Evolutionary conservation across 1,139 yeast genomes (phyloP), one percentile per base, ranked within the genome.

Genomic region (Yamadazyma pseudoaaseri): DNA sequence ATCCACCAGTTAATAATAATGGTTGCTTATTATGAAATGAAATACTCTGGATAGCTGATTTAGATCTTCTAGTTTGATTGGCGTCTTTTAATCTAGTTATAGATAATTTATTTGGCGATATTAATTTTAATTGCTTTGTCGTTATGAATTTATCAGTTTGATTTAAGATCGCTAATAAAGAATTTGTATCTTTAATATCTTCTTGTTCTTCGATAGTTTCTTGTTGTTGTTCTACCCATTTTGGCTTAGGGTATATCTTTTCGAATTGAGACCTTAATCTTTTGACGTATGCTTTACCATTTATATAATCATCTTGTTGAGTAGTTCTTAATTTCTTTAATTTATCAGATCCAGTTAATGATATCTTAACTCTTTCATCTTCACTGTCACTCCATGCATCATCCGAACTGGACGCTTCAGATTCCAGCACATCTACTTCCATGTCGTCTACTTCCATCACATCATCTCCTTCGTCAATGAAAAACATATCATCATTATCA

Each of bases 341-440:
- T 47, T 75, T 77, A 45, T 81, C 83, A 1, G 81, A 67, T 2
- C 76, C 56, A 6, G 68, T 58, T 20, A 94, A 61, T 1, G 95
- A 77, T 5, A 92, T 70, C 15, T 65, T 65, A 17, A 86, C 49
- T 35, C 69, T 70, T 45, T 90, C 97, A 56, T 92, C 98, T 52
- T 92, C 98, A 40, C 95, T 83, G 59, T 92, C 99, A 13, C 62
- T 61, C 99, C 99, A 94, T 6, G 89, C 96, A 38, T 69, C 73
- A 16, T 60, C 65, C 9, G 60, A 65, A 22, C 59, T 65, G 3
- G 48, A 58, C 4, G 57, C 65, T 16, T 30, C 40, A 5, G 48
- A 58, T 4, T 51, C 60, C 4, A 44, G 58, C 6, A 41, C 52
- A 38, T 69, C 78, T 4, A 62, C 52, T 10, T 70, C 78, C 69